Percentiles rank a stretch among this genome's conserved stretches.
phyloP scores from a whole-genome alignment of 2,329 filamentous ascomycete genomes.

The Botrytis deweyae region DNA sequence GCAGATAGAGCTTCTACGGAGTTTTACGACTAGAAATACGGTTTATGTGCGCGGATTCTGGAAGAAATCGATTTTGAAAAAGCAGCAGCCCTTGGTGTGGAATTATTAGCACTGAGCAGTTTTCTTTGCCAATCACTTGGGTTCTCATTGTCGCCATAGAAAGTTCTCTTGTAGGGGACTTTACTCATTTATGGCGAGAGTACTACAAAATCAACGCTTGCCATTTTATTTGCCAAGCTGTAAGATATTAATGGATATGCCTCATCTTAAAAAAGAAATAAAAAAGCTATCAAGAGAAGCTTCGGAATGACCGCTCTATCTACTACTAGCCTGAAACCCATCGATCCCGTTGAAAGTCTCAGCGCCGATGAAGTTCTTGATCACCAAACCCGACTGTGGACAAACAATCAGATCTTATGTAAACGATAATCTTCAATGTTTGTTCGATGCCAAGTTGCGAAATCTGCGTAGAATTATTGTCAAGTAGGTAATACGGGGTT shows the following conservation, averaged over 20 bases:
- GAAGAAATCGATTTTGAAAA: not conserved
- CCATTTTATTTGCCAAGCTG: not conserved
- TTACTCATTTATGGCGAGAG: too few relatives aligned
- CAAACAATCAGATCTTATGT: rapidly evolving
- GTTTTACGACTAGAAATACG: not conserved
- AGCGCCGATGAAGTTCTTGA: not conserved
- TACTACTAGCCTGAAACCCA: not conserved
- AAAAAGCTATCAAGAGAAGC: not conserved
- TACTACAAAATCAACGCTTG: not conserved
- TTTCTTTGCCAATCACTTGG: not conserved
- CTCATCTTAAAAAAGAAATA: too few relatives aligned
- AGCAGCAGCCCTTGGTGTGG: not conserved
- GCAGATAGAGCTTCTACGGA: not conserved
- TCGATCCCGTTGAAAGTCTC: not conserved
- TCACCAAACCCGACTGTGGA: too few relatives aligned
- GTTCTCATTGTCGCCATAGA: not conserved
- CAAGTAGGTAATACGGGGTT: not conserved
- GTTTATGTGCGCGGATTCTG: not conserved
- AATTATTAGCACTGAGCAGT: not conserved
- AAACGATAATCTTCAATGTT: not conserved
- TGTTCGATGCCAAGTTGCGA: not conserved
- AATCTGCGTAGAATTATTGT: not conserved
- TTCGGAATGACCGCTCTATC: not conserved
- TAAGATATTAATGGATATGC: not conserved
- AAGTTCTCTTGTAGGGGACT: not conserved